Base-by-base conservation (phyloP, 805 yeast species). In the Metschnikowia cerradonensis region DNA sequence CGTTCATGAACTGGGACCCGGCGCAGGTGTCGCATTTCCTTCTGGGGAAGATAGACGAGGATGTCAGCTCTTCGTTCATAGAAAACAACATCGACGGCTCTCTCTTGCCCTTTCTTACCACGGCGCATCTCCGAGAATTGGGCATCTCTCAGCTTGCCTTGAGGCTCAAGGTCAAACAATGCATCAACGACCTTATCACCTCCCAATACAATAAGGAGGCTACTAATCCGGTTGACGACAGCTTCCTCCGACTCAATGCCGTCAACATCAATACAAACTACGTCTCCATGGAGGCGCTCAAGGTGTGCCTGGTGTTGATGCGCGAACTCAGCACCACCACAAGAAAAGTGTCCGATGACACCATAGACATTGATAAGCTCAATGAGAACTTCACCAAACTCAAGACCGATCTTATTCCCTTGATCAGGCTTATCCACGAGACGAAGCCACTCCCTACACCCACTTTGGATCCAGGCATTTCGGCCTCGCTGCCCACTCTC, bases 41-140 rank as follows among this genome's bases (percentile, higher is more conserved):
- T 19, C 57, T 60, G 49, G 54, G 63, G 4, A 50, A 62, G 5
- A 45, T 64, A 15, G 64, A 64, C 10, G 64, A 57, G 20, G 66
- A 63, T 19, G 46, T 67, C 15, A 68, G 68, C 19, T 35, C 60
- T 13, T 51, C 52, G 8, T 83, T 85, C 61, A 67, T 74, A 23
- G 75, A 73, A 2, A 80, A 88, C 66, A 83, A 83, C 57, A 80
- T 88, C 46, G 82, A 85, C 3, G 96, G 96, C 1, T 80, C 86
- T 31, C 75, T 87, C 3, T 69, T 92, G 47, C 82, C 88, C 1
- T 83, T 81, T 53, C 71, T 91, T 45, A 81, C 82, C 32, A 80
- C 87, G 11, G 81, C 78, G 7, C 94, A 90, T 62, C 78, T 91
- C 41, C 72, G 75, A 53, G 96, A 90, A 48, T 69, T 92, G 61